Percentiles rank a stretch among this genome's conserved stretches.
Conservation (phyloP, 2,329 filamentous ascomycete species). For the Pleochaeta shiraiana region DNA sequence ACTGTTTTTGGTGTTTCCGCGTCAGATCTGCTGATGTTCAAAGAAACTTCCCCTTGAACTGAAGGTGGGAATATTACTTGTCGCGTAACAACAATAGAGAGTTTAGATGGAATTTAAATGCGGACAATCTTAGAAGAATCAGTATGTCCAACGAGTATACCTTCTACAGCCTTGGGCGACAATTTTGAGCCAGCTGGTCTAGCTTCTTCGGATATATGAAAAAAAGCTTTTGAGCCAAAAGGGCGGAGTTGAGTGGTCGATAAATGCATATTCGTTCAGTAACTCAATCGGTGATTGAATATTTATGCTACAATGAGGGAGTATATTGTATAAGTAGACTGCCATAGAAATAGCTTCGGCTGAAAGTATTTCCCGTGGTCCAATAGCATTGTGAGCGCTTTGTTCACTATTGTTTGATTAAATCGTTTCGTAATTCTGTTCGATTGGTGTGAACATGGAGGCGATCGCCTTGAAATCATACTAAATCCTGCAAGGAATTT, state of each 20-base stretch:
- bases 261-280: neutral
- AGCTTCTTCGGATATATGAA: neutral
- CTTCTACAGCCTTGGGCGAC: neutral
- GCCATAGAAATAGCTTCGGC: neutral
- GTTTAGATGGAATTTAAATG: conserved; percentile 2
- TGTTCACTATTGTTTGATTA: neutral
- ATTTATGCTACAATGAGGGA: neutral
- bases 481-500: neutral
- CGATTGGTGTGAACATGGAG: neutral
- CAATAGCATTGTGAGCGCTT: neutral
- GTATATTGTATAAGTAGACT: neutral
- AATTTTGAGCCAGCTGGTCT: neutral
- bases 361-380: neutral
- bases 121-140: conserved; percentile 2
- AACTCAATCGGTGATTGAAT: neutral
- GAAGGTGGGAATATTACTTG: neutral
- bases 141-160: neutral
- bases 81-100: neutral
- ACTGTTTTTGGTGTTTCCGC: too few relatives aligned
- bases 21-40: neutral
- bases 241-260: neutral
- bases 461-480: neutral
- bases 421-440: neutral
- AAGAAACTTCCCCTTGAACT: neutral
- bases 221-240: neutral